Evolutionary conservation across 345 rosid species (phyloP).

Genomic region (Moricandia moricandioides): DNA sequence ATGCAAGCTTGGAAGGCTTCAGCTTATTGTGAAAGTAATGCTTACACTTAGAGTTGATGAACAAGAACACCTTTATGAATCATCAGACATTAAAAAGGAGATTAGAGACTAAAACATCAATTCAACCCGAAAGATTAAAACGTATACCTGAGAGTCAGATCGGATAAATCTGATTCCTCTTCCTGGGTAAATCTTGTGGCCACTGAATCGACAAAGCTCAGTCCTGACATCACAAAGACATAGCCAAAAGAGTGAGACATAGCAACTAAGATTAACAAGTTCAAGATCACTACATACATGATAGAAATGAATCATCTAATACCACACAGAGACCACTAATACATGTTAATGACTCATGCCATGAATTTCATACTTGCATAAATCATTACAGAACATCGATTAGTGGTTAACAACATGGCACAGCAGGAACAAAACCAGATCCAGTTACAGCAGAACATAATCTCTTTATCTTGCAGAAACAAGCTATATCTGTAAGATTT

Average conservation of each 20-base stretch:
- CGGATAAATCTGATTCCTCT: conserved; percentile 42
- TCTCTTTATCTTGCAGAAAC: neutral
- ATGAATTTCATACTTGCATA: neutral
- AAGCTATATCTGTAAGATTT: neutral
- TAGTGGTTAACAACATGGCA: neutral
- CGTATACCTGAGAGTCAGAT: conserved; percentile 39
- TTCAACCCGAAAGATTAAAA: neutral
- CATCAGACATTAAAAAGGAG: neutral
- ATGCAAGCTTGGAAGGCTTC: conserved; percentile 89
- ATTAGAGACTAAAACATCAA: neutral
- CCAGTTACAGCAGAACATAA: neutral
- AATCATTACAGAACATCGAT: neutral
- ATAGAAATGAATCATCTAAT: neutral
- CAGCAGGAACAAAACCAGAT: neutral
- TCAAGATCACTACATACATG: neutral
- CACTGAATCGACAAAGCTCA: conserved; percentile 44
- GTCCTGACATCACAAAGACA: conserved; percentile 20
- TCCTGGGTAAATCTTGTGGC: conserved; percentile 41
- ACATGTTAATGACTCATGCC: neutral
- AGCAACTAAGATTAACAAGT: neutral
- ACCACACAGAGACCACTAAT: neutral
- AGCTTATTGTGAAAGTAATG: conserved; percentile 87
- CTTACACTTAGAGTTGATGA: conserved; percentile 84
- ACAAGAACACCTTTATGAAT: conserved; percentile 71
- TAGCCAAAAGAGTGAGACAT: neutral